phyloP scores from a whole-genome alignment of 1,284 basidiomycete species.

The Ustilago hordei region DNA sequence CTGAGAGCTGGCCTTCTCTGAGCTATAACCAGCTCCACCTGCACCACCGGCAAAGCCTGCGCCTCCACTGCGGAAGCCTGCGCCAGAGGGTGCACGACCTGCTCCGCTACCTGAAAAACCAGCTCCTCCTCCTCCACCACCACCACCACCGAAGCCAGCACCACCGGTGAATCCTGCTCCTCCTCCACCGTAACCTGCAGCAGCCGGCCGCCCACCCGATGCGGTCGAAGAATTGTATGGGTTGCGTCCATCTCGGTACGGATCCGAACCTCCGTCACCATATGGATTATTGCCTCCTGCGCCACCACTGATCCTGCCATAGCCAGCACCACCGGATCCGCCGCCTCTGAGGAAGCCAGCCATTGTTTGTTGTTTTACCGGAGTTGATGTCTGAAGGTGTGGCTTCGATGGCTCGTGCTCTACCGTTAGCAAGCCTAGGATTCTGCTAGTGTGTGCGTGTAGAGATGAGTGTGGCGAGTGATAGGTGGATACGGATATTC shows the following conservation, averaged over 20 bases:
- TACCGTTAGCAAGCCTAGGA: not conserved
- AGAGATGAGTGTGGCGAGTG: not conserved
- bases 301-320: slow-evolving; percentile 36
- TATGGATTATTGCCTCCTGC: slow-evolving; percentile 37
- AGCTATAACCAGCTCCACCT: slow-evolving; percentile 38
- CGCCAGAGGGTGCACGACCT: slow-evolving; percentile 16
- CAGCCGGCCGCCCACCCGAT: slow-evolving; percentile 24
- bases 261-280: slow-evolving; percentile 26
- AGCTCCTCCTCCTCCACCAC: slow-evolving; percentile 4
- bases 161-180: slow-evolving; percentile 36
- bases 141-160: slow-evolving; percentile 26
- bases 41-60: slow-evolving; percentile 29
- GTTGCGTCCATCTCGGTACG: slow-evolving; percentile 28
- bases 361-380: slow-evolving; percentile 26
- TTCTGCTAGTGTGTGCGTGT: not conserved
- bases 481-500: not conserved
- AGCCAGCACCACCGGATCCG: slow-evolving; percentile 43
- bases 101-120: slow-evolving; percentile 25
- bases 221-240: slow-evolving; percentile 30
- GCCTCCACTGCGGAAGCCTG: slow-evolving; percentile 32
- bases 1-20: slow-evolving; percentile 29
- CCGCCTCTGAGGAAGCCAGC: slow-evolving; percentile 55
- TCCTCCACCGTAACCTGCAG: slow-evolving; percentile 32
- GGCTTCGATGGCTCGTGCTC: not conserved
- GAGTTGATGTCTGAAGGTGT: not conserved